Percentiles rank a stretch among this genome's conserved stretches.
Evolutionary conservation across 2,329 filamentous ascomycete genomes (phyloP).

Genomic region (Dryadomyces quercivorus): DNA sequence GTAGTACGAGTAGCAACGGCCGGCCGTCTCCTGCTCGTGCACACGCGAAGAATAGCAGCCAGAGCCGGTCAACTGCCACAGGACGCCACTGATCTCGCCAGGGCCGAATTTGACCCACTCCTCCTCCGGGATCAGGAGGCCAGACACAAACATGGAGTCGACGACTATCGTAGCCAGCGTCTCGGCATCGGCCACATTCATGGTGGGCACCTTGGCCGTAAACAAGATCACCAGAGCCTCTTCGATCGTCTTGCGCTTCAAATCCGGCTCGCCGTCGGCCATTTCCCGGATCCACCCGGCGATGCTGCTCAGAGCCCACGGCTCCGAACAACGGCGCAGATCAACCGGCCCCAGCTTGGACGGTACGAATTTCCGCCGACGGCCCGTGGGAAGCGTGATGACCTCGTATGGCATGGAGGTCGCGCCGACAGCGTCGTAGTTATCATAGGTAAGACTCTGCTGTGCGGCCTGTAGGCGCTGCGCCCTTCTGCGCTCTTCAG

Average conservation of each 20-base stretch:
- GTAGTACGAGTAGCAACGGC: constrained; percentile 85
- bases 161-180: constrained; percentile 69
- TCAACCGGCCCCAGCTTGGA: constrained; percentile 71
- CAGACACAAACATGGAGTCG: constrained; percentile 64
- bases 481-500: constrained; percentile 49
- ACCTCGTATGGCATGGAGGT: constrained; percentile 61
- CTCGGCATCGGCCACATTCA: constrained; percentile 97
- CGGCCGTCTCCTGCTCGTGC: constrained; percentile 56
- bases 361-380: constrained; percentile 66
- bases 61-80: constrained; percentile 83
- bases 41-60: constrained; percentile 85
- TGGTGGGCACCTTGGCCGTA: constrained; percentile 88
- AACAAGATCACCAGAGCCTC: constrained; percentile 84
- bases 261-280: constrained; percentile 80
- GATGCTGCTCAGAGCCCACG: constrained; percentile 87
- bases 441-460: constrained; percentile 36
- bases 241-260: constrained; percentile 72
- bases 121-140: constrained; percentile 74
- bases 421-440: constrained; percentile 42
- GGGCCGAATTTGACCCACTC: constrained; percentile 94
- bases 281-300: constrained; percentile 77
- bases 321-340: constrained; percentile 74
- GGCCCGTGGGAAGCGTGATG: constrained; percentile 67
- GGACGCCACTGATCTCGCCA: constrained; percentile 71
- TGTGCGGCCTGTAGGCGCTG: constrained; percentile 40